phyloP scores from a whole-genome alignment of 306 rosid species.

The Gastrolobium villosum region DNA sequence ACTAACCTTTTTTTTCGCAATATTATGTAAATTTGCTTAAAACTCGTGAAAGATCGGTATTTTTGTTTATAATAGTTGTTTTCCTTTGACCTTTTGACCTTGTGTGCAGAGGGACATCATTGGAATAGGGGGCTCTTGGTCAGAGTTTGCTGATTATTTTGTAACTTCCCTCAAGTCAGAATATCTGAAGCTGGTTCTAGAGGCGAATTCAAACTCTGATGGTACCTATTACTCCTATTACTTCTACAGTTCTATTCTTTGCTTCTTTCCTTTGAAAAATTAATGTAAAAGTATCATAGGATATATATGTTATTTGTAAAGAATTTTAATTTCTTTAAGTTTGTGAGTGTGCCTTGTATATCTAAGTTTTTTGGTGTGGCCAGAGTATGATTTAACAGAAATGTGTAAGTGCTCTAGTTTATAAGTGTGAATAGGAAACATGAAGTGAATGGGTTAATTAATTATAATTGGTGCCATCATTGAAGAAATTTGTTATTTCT shows the following conservation, averaged over 20 bases:
- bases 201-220: constrained; percentile 53
- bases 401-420: neutral
- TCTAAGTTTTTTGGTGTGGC: neutral
- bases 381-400: neutral
- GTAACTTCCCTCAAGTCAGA: constrained; percentile 70
- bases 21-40: constrained; percentile 26
- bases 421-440: neutral
- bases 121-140: constrained; percentile 89
- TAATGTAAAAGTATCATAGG: neutral
- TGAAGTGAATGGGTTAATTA: neutral
- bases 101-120: constrained; percentile 78
- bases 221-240: constrained; percentile 43
- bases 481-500: constrained; percentile 16
- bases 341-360: neutral
- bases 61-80: neutral
- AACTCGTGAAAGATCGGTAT: constrained; percentile 3
- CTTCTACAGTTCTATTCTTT: constrained; percentile 10
- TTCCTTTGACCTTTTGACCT: neutral
- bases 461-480: neutral
- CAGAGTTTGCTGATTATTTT: constrained; percentile 81
- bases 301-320: neutral
- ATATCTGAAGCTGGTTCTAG: constrained; percentile 75
- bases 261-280: constrained; percentile 15
- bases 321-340: constrained; percentile 29
- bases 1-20: neutral